phyloP scores from a whole-genome alignment of 2,329 filamentous ascomycete genomes.

The Cytospora piceae region DNA sequence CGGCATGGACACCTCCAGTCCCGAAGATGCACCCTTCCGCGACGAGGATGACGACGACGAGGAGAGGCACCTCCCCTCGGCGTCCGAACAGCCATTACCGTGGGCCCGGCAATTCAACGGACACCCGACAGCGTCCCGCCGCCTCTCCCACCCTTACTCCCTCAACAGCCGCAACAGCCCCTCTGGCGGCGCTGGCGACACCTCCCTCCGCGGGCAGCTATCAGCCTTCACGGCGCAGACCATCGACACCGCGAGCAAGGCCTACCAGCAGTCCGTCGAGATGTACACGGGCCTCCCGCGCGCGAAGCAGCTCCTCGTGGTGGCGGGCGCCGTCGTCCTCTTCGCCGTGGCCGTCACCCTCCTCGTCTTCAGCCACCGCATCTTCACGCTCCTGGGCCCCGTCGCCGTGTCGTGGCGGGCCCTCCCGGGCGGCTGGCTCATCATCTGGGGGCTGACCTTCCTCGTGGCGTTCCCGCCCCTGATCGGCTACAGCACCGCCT shows the following conservation, averaged over 20 bases:
- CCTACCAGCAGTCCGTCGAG: constrained; percentile 49
- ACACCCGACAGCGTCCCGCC: constrained; percentile 40
- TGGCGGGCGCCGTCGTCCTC: constrained; percentile 53
- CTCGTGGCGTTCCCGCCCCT: constrained; percentile 82
- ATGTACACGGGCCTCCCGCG: constrained; percentile 61
- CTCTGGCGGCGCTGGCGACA: constrained; percentile 4
- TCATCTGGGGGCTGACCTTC: constrained; percentile 78
- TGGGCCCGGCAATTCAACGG: constrained; percentile 38
- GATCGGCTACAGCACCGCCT: constrained; percentile 81
- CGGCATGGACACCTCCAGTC: constrained; percentile 18
- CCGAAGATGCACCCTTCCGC: constrained; percentile 34
- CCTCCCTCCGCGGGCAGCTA: constrained; percentile 34
- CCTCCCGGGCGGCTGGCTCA: constrained; percentile 70
- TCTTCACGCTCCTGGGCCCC: constrained; percentile 77
- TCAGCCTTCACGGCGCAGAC: constrained; percentile 45
- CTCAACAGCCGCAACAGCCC: constrained; percentile 33
- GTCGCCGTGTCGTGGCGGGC: constrained; percentile 77
- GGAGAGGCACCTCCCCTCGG: constrained; percentile 44
- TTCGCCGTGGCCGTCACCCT: constrained; percentile 66
- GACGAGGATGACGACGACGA: constrained; percentile 34
- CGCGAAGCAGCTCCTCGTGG: constrained; percentile 64
- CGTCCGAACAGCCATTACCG: constrained; percentile 46
- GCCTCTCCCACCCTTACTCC: constrained; percentile 49
- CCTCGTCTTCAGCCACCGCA: constrained; percentile 75
- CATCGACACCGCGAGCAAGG: constrained; percentile 46